These are phyloP conservation scores for Lepidium aucheri DNA, from an alignment of 345 rosid genomes.

Conservation along the genomic window DNA sequence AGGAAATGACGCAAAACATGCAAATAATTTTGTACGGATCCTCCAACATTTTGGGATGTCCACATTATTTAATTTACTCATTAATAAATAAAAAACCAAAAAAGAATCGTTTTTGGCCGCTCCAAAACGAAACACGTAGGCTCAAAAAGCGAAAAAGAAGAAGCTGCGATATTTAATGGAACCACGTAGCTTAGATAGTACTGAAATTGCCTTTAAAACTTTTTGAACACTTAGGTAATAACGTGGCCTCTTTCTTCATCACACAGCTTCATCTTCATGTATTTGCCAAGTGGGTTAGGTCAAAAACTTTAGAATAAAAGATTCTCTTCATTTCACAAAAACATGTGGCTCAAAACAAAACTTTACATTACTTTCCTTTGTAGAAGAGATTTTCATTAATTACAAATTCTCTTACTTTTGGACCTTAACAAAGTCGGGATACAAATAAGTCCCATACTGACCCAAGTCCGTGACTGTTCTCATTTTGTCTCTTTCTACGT, in stretches of 20 bases:
- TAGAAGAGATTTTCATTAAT: neutral
- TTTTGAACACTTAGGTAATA: neutral
- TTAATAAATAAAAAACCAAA: neutral
- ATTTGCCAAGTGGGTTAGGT: constrained; percentile 15
- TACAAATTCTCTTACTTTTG: constrained; percentile 6
- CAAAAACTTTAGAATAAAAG: neutral
- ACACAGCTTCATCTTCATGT: constrained; percentile 14
- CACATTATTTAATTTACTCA: neutral
- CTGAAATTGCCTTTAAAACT: neutral
- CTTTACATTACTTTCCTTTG: neutral
- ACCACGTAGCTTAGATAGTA: constrained; percentile 9
- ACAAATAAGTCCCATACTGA: neutral
- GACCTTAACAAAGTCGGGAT: constrained; percentile 16
- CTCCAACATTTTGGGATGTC: neutral
- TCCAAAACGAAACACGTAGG: constrained; percentile 21
- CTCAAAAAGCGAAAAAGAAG: neutral
- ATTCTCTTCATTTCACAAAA: neutral
- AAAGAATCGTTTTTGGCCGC: constrained; percentile 3
- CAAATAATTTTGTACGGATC: neutral
- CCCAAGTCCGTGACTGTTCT: constrained; percentile 15
- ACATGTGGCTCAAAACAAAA: constrained; percentile 19
- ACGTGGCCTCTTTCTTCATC: constrained; percentile 10
- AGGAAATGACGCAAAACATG: neutral
- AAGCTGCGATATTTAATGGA: constrained; percentile 19
- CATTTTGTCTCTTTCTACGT: constrained; percentile 5